Base-by-base conservation (phyloP, 2,329 filamentous ascomycete genomes). In the Penicillium sp. region DNA sequence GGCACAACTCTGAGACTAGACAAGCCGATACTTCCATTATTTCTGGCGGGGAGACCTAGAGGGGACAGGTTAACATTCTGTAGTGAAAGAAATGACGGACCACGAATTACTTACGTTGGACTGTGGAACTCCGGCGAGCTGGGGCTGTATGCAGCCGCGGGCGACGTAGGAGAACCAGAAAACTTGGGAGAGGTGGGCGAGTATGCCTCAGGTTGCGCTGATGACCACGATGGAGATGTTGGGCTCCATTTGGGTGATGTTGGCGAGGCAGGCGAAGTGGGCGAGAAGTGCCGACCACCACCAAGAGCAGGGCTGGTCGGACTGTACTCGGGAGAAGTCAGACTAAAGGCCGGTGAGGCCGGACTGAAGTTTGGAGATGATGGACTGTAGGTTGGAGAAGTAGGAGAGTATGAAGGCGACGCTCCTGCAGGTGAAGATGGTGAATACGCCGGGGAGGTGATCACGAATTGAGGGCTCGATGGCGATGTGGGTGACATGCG, bases 371-470 rank as follows among this genome's bases (percentile, higher is more conserved):
- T 76, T 27, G 80, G 80, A 25, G 78, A 81, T 3, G 80, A 80
- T 9, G 80, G 78, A 48, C 76, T 80, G 66, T 82, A 83, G 50
- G 75, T 78, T 7, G 80, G 80, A 36, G 79, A 82, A 0, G 79
- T 77, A 4, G 76, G 76, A 48, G 76, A 78, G 55, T 74, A 74
- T 53, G 68, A 75, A 54, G 73, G 73, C n/a, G 73, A 76, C 2
- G 73, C 86, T 50, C 71, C 82, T 64, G 70, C 85, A 69, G 74
- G 87, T 41, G 87, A 91, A 0, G 87, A 89, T 3, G 88, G 88
- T 38, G 86, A 88, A 70, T 89, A 90, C 3, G 80, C 81, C 7
- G 80, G 82, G 35, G 75, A 78, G 1, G 77, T 81, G 7, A 75
- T 75, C 33, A 68, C 73, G 56, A 78, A 80, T 4, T 73, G 71